Base-by-base conservation (phyloP, 441 rosid species). In the Kokia cookei region DNA sequence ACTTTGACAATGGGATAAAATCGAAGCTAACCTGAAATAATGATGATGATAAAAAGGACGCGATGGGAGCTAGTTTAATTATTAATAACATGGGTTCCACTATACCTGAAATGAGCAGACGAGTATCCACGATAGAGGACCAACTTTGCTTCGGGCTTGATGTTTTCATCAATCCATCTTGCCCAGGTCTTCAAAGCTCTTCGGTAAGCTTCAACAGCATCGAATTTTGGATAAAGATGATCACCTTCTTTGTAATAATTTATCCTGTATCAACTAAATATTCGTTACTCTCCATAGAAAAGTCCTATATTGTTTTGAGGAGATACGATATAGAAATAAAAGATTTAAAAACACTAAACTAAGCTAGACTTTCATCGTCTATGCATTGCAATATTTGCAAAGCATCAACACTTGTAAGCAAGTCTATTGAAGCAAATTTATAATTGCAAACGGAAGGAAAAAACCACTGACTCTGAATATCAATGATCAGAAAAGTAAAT, bases 81-180 rank as follows among this genome's bases (percentile, higher is more conserved):
- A 53, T 32, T 32, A 29, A 51, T 53, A 69, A 51, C 32, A n/a
- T 17, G 43, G 45, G 27, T 69, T 43, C 51, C 22, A 22, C 2
- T 53, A 22, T 79, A 92, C 98, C 97, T 90, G 85, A 93, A 95
- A 86, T 95, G 98, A 62, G 98, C 94, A 10, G 97, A 88, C 69
- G 98, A 95, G 82, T 91, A 95, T 79, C 99, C 99, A 11, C 99
- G 92, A 69, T 91, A 95, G 66, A 95, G 83, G 60, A 95, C 92
- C 71, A 90, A 78, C 82, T 91, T 90, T 71, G 84, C 90, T 60
- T 55, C 27, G 7, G 90, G 88, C 65, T 90, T 78, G 26, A 90
- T 58, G 60, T 89, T 90, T 22, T 75, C 4, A 77, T 87, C 87
- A 59, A 93, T 84, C 99, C 98, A 95, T 73, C 86, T 87, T 14